These are phyloP conservation scores for Mrakia gelida DNA, from an alignment of 768 basidiomycete species.

Conservation along the genomic window DNA sequence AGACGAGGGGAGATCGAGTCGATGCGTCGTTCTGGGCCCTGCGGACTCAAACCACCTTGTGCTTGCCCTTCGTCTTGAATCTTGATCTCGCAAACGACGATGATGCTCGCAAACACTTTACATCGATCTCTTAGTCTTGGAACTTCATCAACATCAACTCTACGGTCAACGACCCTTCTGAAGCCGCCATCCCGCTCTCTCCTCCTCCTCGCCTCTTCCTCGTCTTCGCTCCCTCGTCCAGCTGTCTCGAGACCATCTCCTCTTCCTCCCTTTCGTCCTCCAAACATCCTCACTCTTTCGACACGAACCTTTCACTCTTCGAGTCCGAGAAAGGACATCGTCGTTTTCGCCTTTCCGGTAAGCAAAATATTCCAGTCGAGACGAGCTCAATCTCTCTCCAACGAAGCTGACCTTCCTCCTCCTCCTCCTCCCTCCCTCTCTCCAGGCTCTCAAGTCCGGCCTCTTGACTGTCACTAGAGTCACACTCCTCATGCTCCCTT, in stretches of 20 bases:
- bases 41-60: not conserved
- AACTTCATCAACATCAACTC: no score
- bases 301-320: conserved; percentile 43
- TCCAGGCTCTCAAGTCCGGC: conserved; percentile 45
- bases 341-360: conserved; percentile 48
- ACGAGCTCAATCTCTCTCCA: not conserved
- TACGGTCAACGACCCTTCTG: no score
- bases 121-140: no score
- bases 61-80: no score
- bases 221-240: not conserved
- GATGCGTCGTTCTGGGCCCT: not conserved
- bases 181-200: no score
- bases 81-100: no score
- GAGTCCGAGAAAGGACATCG: conserved; percentile 43
- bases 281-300: not conserved
- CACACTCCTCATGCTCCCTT: conserved; percentile 43
- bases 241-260: not conserved
- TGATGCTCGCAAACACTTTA: no score
- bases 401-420: not conserved
- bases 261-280: not conserved
- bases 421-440: not conserved
- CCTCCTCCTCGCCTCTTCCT: no score
- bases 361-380: not conserved
- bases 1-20: not conserved
- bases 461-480: conserved; percentile 45